Base-by-base conservation (phyloP, 306 rosid species). In the Vicia faba region DNA sequence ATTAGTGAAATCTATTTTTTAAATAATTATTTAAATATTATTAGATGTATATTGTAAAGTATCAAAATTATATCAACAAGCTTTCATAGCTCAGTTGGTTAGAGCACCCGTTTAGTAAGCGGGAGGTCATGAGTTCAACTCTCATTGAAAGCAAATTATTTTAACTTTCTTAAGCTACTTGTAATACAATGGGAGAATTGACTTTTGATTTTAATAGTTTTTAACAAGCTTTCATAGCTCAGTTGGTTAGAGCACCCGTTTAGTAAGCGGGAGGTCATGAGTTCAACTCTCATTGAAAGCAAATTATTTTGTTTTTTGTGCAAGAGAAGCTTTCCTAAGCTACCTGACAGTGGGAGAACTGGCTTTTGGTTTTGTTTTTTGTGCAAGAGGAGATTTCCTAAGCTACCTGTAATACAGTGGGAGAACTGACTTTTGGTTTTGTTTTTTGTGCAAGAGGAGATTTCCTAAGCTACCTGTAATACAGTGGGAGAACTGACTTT, bases 261-360 rank as follows among this genome's bases (percentile, higher is more conserved):
- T 84, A 75, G 83, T 78, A 84, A 81, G 82, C 80, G 80, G 85
- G 88, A 84, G 88, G 88, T 84, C 82, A 75, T 81, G 82, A 75
- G 80, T 75, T 75, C 80, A 25, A 75, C 84, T 81, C 88, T 84
- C 81, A 84, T 75, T 20, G 81, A 80, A 75, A 77, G 84, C 82
- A 61, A 1, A 7, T 29, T 8, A 28, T 28, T 20, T 20, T 20
- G n/a, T n/a, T n/a, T n/a, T n/a, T n/a, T n/a, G n/a, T n/a, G n/a
- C n/a, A n/a, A n/a, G n/a, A n/a, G n/a, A n/a, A 20, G n/a, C n/a
- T n/a, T n/a, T n/a, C n/a, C n/a, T n/a, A n/a, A n/a, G n/a, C n/a
- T n/a, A n/a, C n/a, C n/a, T n/a, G n/a, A n/a, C n/a, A n/a, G n/a
- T n/a, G n/a, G n/a, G n/a, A n/a, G n/a, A n/a, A n/a, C n/a, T n/a